Percentiles rank a stretch among this genome's conserved stretches.
Evolutionary conservation across 306 rosid species (phyloP).

Genomic region (Begonia loranthoides): DNA sequence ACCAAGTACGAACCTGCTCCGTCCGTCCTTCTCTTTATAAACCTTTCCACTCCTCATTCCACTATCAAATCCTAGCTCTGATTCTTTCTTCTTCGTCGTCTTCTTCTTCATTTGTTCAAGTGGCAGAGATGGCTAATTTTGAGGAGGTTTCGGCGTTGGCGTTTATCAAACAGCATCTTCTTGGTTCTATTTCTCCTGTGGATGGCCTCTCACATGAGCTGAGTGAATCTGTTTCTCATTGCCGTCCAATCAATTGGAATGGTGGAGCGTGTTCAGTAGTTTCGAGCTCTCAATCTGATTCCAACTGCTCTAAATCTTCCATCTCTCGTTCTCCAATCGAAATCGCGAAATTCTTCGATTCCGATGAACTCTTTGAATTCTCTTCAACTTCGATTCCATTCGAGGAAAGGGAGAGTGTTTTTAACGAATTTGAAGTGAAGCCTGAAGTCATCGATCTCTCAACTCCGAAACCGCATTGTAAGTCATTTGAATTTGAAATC

Average conservation of each 20-base stretch:
- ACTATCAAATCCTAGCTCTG: neutral
- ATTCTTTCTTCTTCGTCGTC: neutral
- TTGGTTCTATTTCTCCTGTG: slow-evolving; percentile 60
- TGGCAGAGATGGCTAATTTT: slow-evolving; percentile 24
- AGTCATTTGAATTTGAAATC: neutral
- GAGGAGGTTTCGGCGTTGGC: slow-evolving; percentile 25
- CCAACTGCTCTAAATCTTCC: slow-evolving; percentile 17
- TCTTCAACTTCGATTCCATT: slow-evolving; percentile 1
- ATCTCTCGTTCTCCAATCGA: slow-evolving; percentile 19
- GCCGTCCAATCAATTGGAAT: neutral
- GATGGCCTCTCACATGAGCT: neutral
- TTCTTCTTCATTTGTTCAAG: neutral
- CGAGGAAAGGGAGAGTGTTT: neutral
- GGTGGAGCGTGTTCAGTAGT: neutral
- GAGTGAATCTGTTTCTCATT: neutral
- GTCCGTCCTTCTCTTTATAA: slow-evolving; percentile 19
- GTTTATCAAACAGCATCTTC: slow-evolving; percentile 45
- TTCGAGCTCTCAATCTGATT: slow-evolving; percentile 15
- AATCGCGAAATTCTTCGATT: slow-evolving; percentile 14
- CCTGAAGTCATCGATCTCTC: slow-evolving; percentile 28
- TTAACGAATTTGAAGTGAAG: slow-evolving; percentile 27
- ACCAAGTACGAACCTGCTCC: slow-evolving; percentile 8
- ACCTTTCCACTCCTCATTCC: neutral
- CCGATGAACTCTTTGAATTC: slow-evolving; percentile 15
- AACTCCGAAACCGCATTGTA: slow-evolving; percentile 18